phyloP scores from a whole-genome alignment of 2,329 filamentous ascomycete species.

The Cordyceps sp. region DNA sequence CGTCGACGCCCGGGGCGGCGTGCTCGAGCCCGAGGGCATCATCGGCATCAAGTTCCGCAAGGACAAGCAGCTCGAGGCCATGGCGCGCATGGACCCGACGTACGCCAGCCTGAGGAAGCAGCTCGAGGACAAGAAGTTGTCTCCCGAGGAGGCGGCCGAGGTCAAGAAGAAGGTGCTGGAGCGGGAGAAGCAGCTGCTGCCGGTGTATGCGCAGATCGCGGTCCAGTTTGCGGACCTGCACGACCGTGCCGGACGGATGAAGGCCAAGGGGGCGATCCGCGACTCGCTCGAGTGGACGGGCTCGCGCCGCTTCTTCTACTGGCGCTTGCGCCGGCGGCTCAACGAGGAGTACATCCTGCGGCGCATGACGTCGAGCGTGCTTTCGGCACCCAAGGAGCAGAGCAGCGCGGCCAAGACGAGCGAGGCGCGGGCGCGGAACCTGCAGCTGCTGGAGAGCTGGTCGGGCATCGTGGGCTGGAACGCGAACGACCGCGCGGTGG shows the following conservation, averaged over 20 bases:
- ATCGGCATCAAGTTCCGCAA: conserved; percentile 97
- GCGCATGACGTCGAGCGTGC: conserved; percentile 47
- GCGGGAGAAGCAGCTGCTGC: conserved; percentile 77
- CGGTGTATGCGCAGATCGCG: conserved; percentile 90
- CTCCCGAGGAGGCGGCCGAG: conserved; percentile 55
- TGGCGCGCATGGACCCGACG: conserved; percentile 76
- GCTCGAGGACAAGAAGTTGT: conserved; percentile 43
- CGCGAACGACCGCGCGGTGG: conserved; percentile 65
- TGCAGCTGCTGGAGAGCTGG: conserved; percentile 71
- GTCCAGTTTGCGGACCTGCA: conserved; percentile 94
- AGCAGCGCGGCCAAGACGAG: conserved; percentile 24
- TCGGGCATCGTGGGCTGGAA: conserved; percentile 62
- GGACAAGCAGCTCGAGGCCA: conserved; percentile 93
- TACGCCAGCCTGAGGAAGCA: conserved; percentile 77
- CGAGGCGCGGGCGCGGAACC: conserved; percentile 46
- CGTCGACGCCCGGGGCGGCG: conserved; percentile 84
- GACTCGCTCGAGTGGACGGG: conserved; percentile 72
- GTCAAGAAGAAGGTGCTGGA: conserved; percentile 73
- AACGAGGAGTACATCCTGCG: conserved; percentile 97
- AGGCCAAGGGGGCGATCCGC: conserved; percentile 91
- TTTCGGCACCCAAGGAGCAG: conserved; percentile 12
- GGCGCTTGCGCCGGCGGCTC: conserved; percentile 88
- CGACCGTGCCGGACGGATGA: conserved; percentile 92
- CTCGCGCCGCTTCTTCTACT: conserved; percentile 96
- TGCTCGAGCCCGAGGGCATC: conserved; percentile 94